A percentile compares a stretch with the other conserved stretches of the same genome.
Conservation (phyloP, 345 rosid species). For the Cardiospermum halicacabum region DNA sequence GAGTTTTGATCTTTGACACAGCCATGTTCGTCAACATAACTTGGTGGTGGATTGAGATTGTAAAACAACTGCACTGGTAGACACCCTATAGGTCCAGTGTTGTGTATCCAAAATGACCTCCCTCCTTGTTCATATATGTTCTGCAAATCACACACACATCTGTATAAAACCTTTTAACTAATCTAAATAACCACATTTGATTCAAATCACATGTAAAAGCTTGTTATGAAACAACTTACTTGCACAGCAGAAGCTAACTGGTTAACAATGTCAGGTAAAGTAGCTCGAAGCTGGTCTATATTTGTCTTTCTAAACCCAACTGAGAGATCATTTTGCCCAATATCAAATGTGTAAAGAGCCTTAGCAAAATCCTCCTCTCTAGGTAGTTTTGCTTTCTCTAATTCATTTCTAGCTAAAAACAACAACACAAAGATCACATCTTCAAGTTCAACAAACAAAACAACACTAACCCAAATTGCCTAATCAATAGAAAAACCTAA, state of each 20-base stretch:
- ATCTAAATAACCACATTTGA: neutral
- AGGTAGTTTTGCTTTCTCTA: slow-evolving; percentile 62
- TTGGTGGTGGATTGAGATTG: slow-evolving; percentile 53
- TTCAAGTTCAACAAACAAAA: neutral
- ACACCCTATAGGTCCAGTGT: slow-evolving; percentile 90
- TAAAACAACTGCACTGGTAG: slow-evolving; percentile 73
- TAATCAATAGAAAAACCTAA: too few species aligned
- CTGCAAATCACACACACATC: slow-evolving; percentile 22
- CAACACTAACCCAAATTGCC: neutral
- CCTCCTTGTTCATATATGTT: slow-evolving; percentile 49
- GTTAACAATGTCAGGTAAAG: slow-evolving; percentile 61
- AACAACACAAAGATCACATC: neutral
- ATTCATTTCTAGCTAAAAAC: slow-evolving; percentile 36
- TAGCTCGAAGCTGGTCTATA: slow-evolving; percentile 60
- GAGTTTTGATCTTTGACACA: slow-evolving; percentile 78
- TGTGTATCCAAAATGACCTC: slow-evolving; percentile 73
- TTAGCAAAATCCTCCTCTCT: slow-evolving; percentile 65
- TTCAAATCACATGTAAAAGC: neutral
- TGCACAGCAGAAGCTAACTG: slow-evolving; percentile 81
- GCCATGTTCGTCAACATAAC: slow-evolving; percentile 60
- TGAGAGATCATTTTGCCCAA: slow-evolving; percentile 94
- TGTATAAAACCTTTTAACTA: neutral
- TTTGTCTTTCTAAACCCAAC: slow-evolving; percentile 73
- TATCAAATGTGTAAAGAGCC: slow-evolving; percentile 88
- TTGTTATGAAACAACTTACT: slow-evolving; percentile 38